Base-by-base conservation (phyloP, 805 yeast genomes). In the Komagataella populi region DNA sequence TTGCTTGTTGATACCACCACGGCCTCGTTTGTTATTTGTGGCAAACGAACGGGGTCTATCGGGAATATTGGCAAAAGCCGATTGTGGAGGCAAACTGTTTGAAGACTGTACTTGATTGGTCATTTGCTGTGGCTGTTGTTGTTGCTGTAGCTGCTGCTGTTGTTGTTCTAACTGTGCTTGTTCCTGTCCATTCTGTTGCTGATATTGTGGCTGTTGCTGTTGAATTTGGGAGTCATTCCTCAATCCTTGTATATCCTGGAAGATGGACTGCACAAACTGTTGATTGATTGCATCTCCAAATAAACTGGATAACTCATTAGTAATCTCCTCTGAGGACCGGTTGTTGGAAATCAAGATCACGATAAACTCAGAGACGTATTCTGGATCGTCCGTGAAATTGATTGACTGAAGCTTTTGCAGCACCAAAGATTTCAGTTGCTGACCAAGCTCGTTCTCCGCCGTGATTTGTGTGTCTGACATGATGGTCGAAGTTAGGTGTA, bases 311-410 rank as follows among this genome's bases (percentile, higher is more conserved):
- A 86, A 71, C 60, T 85, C 93, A 17, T 66, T 67, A 17, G 76
- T 73, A 43, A 84, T 81, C 50, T 81, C 84, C 16, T 70, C 72
- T 10, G 83, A 76, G 5, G 79, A 68, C 59, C 83, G 80, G 57
- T 83, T 81, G 56, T 83, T 83, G 12, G 83, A 81, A 54, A 85
- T 82, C 63, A 85, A 69, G 47, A 84, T 74, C n/a, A 81, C 74
- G 52, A 85, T 79, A 60, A 77, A 85, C 63, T 85, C 93, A 12
- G 93, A 86, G 46, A 83, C 81, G 57, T 81, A 83, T 47, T 67
- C 70, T 23, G 75, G 71, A 58, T 78, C 83, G 51, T 77, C 82
- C 8, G 66, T 66, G 54, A 76, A 66, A 53, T 70, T 71, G 23
- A 74, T 54, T 47, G 68, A 66, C 17, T 60, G 60, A 36, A 76